Conservation (phyloP, 164 flowering plant genomes). For the Platanus orientalis region DNA sequence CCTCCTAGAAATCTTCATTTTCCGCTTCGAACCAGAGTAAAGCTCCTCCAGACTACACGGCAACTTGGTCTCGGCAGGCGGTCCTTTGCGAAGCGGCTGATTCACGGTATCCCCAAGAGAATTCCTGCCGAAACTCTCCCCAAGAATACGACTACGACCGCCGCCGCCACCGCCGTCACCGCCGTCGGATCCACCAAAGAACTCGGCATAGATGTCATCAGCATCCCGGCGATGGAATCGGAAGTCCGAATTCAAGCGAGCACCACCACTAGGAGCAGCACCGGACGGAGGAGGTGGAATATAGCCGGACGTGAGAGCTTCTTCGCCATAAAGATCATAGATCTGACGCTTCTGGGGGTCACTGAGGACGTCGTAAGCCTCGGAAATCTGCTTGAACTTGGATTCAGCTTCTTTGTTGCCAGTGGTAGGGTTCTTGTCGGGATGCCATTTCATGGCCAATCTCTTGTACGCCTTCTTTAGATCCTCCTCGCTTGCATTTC, state of each 20-base stretch:
- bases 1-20: conserved; percentile 66
- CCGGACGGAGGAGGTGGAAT: conserved; percentile 32
- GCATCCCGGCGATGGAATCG: conserved; percentile 60
- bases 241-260: no score
- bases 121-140: no score
- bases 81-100: conserved; percentile 39
- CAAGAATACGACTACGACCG: no score
- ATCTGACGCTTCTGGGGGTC: conserved; percentile 84
- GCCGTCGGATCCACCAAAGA: conserved; percentile 44
- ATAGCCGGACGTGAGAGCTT: conserved; percentile 62
- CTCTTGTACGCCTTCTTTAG: conserved; percentile 62
- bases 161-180: conserved; percentile 19
- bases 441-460: conserved; percentile 84
- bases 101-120: conserved; percentile 14
- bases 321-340: conserved; percentile 81
- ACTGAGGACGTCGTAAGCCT: conserved; percentile 72
- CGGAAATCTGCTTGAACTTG: conserved; percentile 81
- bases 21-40: conserved; percentile 62
- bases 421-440: conserved; percentile 56
- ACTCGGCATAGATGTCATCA: conserved; percentile 69
- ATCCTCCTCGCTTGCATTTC: conserved; percentile 67
- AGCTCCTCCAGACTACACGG: conserved; percentile 71
- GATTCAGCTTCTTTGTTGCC: conserved; percentile 57
- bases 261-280: no score
- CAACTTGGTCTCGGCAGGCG: conserved; percentile 61